These are phyloP conservation scores for Leccinellum albellum DNA, from an alignment of 768 basidiomycete species.

Conservation along the genomic window DNA sequence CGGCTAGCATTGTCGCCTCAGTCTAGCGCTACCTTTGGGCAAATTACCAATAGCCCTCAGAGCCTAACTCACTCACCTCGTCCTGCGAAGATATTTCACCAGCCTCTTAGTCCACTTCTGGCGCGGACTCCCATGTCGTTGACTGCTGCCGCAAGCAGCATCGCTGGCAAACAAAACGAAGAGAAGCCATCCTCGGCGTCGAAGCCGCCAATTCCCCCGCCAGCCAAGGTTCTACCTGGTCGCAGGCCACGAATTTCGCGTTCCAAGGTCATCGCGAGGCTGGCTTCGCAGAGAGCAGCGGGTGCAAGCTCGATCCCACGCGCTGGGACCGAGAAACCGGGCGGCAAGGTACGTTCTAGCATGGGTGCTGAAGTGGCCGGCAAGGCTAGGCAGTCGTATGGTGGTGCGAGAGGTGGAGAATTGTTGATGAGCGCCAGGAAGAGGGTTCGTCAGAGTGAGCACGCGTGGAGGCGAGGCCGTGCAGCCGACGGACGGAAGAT, in stretches of 20 bases:
- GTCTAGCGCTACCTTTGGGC: conserved; percentile 24
- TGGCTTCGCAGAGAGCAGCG: conserved; percentile 65
- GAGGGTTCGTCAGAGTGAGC: conserved; percentile 73
- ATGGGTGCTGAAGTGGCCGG: conserved; percentile 35
- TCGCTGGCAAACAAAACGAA: conserved; percentile 12
- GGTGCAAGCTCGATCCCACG: conserved; percentile 13
- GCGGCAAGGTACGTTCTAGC: conserved; percentile 48
- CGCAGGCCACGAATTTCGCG: conserved; percentile 78
- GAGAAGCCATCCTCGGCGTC: background rate
- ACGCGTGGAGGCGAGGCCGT: conserved; percentile 54
- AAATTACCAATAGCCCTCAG: conserved; percentile 34
- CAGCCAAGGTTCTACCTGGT: conserved; percentile 34
- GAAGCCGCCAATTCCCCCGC: conserved; percentile 21
- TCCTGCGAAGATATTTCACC: conserved; percentile 48
- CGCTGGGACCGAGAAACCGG: conserved; percentile 17
- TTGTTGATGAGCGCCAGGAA: conserved; percentile 67
- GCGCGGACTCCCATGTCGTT: conserved; percentile 28
- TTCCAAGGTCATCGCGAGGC: conserved; percentile 72
- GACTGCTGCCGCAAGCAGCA: conserved; percentile 27
- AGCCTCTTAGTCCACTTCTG: conserved; percentile 39
- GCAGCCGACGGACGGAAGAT: conserved; percentile 15
- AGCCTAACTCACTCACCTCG: conserved; percentile 9
- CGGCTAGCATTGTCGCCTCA: conserved; percentile 10
- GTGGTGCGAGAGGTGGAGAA: conserved; percentile 31
- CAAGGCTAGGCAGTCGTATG: conserved; percentile 21